phyloP scores from a whole-genome alignment of 2,329 filamentous ascomycete genomes.

The Cladosporium sp. region DNA sequence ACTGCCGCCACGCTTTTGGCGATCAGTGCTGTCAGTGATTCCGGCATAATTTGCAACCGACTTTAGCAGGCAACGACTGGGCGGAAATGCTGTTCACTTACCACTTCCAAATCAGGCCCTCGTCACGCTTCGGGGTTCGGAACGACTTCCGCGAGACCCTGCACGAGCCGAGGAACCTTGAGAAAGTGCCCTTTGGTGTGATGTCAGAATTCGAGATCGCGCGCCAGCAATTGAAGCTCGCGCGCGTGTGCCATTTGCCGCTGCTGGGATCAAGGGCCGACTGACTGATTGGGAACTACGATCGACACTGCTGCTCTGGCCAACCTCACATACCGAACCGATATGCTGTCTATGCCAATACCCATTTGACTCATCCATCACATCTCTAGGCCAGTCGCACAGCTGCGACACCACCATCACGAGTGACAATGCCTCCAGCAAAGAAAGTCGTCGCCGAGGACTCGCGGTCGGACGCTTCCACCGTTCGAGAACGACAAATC shows the following conservation, averaged over 20 bases:
- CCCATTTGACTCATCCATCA: neutral
- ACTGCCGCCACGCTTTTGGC: neutral
- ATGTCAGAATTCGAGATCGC: neutral
- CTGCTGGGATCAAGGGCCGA: too few relatives aligned
- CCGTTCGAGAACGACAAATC: constrained; percentile 39
- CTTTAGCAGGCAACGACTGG: too few relatives aligned
- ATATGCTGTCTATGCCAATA: neutral
- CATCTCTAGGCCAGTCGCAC: neutral
- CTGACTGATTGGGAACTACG: neutral
- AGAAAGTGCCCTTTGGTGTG: neutral
- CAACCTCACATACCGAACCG: neutral
- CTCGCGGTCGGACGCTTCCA: constrained; percentile 30
- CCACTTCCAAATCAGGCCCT: neutral
- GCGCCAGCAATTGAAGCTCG: neutral
- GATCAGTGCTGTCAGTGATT: neutral
- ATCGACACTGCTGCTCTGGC: neutral
- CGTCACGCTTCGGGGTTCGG: too few relatives aligned
- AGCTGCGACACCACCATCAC: neutral
- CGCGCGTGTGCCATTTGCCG: neutral
- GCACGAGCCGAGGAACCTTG: neutral
- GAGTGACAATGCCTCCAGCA: constrained; percentile 33
- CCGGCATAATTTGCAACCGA: neutral
- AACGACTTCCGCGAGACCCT: neutral
- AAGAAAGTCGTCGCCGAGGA: constrained; percentile 35
- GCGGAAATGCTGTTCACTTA: neutral